Evolutionary conservation across 352 stramenopile species (phyloP).

Genomic region (Phytophthora agathidicida): DNA sequence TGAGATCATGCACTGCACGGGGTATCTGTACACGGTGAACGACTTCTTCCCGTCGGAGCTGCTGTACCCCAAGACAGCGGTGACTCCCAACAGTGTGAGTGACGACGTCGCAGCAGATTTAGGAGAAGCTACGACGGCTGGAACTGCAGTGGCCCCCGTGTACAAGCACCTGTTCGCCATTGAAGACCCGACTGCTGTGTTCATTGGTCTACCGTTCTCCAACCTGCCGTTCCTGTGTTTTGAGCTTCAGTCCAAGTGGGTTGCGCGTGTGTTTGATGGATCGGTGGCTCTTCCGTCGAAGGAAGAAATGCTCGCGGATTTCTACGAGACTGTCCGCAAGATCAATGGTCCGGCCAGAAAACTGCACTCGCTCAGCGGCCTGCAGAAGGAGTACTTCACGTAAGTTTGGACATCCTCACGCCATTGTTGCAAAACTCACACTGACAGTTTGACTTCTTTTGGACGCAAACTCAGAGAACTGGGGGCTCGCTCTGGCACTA

Average conservation of each 20-base stretch:
- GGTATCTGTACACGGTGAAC: conserved; percentile 66
- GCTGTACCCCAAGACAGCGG: conserved; percentile 39
- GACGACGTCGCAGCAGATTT: conserved; percentile 31
- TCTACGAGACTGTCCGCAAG: conserved; percentile 41
- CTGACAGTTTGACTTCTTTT: conserved; percentile 5
- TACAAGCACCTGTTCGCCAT: conserved; percentile 77
- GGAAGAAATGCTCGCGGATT: conserved; percentile 63
- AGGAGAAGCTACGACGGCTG: conserved; percentile 17
- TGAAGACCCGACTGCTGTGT: conserved; percentile 65
- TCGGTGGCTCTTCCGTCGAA: conserved; percentile 47
- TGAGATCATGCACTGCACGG: conserved; percentile 76
- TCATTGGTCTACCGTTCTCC: conserved; percentile 69
- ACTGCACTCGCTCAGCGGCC: conserved; percentile 56
- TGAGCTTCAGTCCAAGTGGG: conserved; percentile 72
- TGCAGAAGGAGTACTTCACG: conserved; percentile 51
- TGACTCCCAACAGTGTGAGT: conserved; percentile 17
- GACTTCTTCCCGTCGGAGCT: conserved; percentile 47
- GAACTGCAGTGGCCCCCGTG: conserved; percentile 56
- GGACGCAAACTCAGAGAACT: conserved; percentile 32
- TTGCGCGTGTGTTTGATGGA: conserved; percentile 52
- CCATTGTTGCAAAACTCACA: neutral
- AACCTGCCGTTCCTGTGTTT: conserved; percentile 78
- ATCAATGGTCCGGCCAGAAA: conserved; percentile 52
- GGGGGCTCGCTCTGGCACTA: conserved; percentile 32
- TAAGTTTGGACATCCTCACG: conserved; percentile 10